These are phyloP conservation scores for Prunus kanzakura DNA, from an alignment of 306 rosid genomes.

Conservation along the genomic window DNA sequence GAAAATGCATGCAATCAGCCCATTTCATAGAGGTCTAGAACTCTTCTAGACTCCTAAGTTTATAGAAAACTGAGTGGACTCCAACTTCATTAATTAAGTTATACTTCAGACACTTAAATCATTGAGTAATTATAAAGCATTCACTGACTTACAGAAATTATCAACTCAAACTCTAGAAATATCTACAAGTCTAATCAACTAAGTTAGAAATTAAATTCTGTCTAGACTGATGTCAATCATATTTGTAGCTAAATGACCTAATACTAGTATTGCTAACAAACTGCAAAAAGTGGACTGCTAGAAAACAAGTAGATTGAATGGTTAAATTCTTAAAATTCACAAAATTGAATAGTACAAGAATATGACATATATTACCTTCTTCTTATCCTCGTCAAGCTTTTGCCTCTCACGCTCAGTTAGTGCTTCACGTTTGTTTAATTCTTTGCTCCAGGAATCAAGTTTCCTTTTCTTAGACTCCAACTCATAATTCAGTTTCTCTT, in stretches of 20 bases:
- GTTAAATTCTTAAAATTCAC: neutral
- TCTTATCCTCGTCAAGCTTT: conserved; percentile 81
- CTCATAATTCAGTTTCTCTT: conserved; percentile 69
- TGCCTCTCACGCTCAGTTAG: conserved; percentile 82
- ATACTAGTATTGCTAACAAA: neutral
- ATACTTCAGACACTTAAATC: neutral
- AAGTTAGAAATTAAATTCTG: neutral
- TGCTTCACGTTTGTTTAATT: conserved; percentile 80
- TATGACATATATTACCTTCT: conserved; percentile 50
- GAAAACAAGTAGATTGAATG: neutral
- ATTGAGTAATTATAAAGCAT: neutral
- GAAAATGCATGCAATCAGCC: neutral
- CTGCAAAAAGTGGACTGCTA: neutral
- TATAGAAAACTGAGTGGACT: neutral
- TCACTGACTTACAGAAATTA: neutral
- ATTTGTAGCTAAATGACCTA: neutral
- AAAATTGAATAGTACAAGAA: neutral
- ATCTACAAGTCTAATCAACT: neutral
- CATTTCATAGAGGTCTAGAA: neutral
- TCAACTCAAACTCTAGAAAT: neutral
- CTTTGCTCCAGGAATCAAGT: conserved; percentile 85
- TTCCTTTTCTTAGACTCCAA: conserved; percentile 70
- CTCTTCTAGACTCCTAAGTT: neutral
- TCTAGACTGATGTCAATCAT: neutral
- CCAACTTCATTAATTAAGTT: neutral